These are phyloP conservation scores for Skeletonema costatum DNA, from an alignment of 108 stramenopile genomes.

Conservation along the genomic window DNA sequence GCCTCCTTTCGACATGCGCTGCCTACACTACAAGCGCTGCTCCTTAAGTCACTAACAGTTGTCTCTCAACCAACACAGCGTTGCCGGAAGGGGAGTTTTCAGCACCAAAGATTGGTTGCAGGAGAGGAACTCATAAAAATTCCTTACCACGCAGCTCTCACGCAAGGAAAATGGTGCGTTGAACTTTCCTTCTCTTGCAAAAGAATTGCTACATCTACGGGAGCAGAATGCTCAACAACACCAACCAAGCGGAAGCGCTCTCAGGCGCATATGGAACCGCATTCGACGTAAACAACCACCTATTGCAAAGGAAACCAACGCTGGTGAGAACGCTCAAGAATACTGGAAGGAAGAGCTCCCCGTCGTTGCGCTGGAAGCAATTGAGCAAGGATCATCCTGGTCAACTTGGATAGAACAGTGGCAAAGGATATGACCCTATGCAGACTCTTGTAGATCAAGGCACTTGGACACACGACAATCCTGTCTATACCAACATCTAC, in stretches of 20 bases:
- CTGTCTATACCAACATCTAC: neutral
- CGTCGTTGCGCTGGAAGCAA: conserved; percentile 40
- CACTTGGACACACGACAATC: conserved; percentile 25
- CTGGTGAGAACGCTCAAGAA: conserved; percentile 6
- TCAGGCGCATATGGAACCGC: conserved; percentile 26
- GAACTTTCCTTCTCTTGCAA: conserved; percentile 27
- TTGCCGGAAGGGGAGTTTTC: conserved; percentile 60
- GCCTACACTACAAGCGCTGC: no score
- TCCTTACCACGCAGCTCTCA: conserved; percentile 41
- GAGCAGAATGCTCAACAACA: conserved; percentile 10
- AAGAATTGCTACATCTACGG: neutral
- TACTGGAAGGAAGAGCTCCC: conserved; percentile 57
- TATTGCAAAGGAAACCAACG: neutral
- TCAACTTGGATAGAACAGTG: conserved; percentile 55
- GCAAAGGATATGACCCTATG: conserved; percentile 52
- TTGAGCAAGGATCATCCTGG: conserved; percentile 50
- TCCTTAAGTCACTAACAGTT: no score
- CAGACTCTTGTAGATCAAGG: conserved; percentile 34
- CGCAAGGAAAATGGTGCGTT: conserved; percentile 26
- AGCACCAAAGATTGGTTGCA: conserved; percentile 25
- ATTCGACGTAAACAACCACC: conserved; percentile 3
- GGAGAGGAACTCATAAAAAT: conserved; percentile 44
- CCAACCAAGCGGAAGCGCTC: neutral
- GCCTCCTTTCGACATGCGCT: no score
- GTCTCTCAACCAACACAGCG: conserved; percentile 7